These are phyloP conservation scores for Botrytis tulipae DNA, from an alignment of 2,329 filamentous ascomycete genomes.

Conservation along the genomic window DNA sequence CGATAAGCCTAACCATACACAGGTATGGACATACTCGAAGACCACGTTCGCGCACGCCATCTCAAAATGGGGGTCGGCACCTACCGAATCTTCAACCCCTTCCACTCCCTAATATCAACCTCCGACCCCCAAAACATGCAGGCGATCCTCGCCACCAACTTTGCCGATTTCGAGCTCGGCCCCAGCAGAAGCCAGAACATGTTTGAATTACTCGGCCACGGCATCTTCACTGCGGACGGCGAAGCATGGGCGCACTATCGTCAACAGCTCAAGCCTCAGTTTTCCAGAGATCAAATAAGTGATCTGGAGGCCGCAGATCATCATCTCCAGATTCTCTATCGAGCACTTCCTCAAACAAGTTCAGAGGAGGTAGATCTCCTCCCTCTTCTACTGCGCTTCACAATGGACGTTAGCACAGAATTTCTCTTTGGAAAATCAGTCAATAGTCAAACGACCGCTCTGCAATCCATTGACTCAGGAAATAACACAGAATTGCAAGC, in stretches of 20 bases:
- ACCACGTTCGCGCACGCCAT: slow-evolving; percentile 23
- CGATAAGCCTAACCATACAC: slow-evolving; percentile 5
- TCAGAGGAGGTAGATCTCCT: slow-evolving; percentile 42
- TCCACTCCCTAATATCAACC: slow-evolving; percentile 46
- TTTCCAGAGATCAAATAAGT: slow-evolving; percentile 38
- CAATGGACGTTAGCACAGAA: slow-evolving; percentile 53
- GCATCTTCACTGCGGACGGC: slow-evolving; percentile 44
- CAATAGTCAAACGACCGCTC: slow-evolving; percentile 43
- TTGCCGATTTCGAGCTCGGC: slow-evolving; percentile 40
- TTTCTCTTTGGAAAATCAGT: slow-evolving; percentile 54
- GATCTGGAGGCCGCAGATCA: slow-evolving; percentile 42
- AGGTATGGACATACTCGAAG: slow-evolving; percentile 33
- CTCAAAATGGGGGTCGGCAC: slow-evolving; percentile 25
- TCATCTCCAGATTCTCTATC: slow-evolving; percentile 50
- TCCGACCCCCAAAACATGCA: slow-evolving; percentile 39
- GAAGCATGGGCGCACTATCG: slow-evolving; percentile 42
- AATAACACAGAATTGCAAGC: slow-evolving; percentile 24
- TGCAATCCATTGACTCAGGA: slow-evolving; percentile 31
- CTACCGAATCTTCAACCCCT: slow-evolving; percentile 20
- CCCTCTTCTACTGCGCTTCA: slow-evolving; percentile 49
- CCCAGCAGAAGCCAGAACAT: slow-evolving; percentile 37
- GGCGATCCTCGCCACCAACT: slow-evolving; percentile 38
- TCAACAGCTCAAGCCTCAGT: slow-evolving; percentile 42
- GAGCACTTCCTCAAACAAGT: slow-evolving; percentile 29
- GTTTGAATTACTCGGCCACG: slow-evolving; percentile 38